Evolutionary conservation across 177 flowering plant species (phyloP).

Genomic region (Telopea speciosissima): DNA sequence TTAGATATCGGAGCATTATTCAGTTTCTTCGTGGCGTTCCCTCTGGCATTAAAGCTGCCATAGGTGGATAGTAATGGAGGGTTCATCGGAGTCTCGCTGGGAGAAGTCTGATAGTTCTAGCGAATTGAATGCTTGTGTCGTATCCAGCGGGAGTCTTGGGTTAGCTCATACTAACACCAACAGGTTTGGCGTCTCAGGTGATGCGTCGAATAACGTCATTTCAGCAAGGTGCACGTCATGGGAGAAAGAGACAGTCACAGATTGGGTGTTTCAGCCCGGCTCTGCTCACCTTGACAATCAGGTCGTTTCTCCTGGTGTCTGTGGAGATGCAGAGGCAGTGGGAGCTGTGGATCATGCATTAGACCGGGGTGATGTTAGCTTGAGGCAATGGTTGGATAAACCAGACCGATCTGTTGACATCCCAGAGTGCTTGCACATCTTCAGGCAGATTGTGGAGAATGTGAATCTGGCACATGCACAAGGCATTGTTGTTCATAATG

Average conservation of each 20-base stretch:
- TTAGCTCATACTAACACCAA: constrained; percentile 22
- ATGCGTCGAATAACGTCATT: constrained; percentile 28
- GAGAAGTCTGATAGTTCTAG: constrained; percentile 48
- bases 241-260: constrained; percentile 33
- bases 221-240: constrained; percentile 19
- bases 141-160: constrained; percentile 38
- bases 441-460: constrained; percentile 79
- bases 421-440: constrained; percentile 80
- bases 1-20: constrained; percentile 18
- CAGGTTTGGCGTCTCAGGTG: constrained; percentile 29
- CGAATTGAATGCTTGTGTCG: constrained; percentile 40
- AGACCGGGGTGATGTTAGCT: constrained; percentile 66
- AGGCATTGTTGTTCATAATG: constrained; percentile 79
- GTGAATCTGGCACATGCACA: constrained; percentile 78
- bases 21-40: constrained; percentile 19
- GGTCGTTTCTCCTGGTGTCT: constrained; percentile 37
- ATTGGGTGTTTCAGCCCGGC: constrained; percentile 15
- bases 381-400: constrained; percentile 93
- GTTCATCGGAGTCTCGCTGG: constrained; percentile 64
- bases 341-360: constrained; percentile 21
- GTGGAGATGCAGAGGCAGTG: constrained; percentile 32
- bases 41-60: constrained; percentile 22
- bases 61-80: constrained; percentile 67
- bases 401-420: constrained; percentile 61
- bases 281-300: constrained; percentile 28